These are phyloP conservation scores for Podila horticola DNA, from an alignment of 192 early-diverging fungal genomes.

Conservation along the genomic window DNA sequence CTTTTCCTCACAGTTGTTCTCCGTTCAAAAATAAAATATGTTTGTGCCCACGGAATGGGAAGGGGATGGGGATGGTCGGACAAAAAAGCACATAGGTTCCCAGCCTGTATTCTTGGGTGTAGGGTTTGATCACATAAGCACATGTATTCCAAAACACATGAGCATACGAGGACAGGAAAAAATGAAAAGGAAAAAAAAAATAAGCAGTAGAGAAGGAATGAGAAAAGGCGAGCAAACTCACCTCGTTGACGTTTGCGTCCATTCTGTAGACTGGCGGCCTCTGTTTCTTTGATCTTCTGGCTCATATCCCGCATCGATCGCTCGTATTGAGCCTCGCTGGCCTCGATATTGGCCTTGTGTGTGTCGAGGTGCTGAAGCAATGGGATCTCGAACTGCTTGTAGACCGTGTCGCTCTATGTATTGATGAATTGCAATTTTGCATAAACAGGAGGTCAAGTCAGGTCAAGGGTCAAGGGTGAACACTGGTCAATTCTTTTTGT, in stretches of 20 bases:
- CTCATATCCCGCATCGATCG: slow-evolving; percentile 54
- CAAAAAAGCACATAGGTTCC: too few relatives aligned
- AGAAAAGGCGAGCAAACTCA: slow-evolving; percentile 1
- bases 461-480: too few relatives aligned
- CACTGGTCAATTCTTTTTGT: too few relatives aligned
- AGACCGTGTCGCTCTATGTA: slow-evolving; percentile 52
- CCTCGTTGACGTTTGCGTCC: slow-evolving; percentile 56
- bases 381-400: slow-evolving; percentile 60
- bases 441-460: too few relatives aligned
- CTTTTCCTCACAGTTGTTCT: too few relatives aligned
- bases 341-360: slow-evolving; percentile 53
- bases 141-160: background rate
- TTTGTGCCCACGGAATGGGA: too few relatives aligned
- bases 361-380: slow-evolving; percentile 55
- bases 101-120: background rate
- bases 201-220: slow-evolving; percentile 5
- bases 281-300: slow-evolving; percentile 59
- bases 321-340: slow-evolving; percentile 57
- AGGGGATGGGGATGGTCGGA: too few relatives aligned
- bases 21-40: too few relatives aligned
- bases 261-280: slow-evolving; percentile 54
- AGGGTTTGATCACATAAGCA: slow-evolving; percentile 21
- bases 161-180: background rate
- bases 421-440: background rate
- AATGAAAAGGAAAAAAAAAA: background rate